Conservation (phyloP, 2,329 filamentous ascomycete species). For the Diatrype stigma region DNA sequence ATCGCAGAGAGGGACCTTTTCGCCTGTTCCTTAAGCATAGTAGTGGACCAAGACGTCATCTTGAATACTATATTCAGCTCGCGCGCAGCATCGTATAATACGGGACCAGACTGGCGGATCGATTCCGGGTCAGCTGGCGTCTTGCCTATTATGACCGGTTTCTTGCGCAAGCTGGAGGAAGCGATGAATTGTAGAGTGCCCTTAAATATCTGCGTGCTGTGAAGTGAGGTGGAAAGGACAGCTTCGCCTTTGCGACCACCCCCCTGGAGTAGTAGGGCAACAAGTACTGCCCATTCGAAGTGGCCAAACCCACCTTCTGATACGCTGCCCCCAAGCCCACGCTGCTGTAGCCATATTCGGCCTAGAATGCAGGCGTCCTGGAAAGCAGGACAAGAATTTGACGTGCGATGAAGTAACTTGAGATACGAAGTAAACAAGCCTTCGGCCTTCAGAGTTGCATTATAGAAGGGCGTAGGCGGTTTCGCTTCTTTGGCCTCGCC, state of each 20-base stretch:
- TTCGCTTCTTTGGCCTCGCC: slow-evolving; percentile 39
- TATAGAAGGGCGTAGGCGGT: slow-evolving; percentile 76
- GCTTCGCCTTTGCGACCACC: slow-evolving; percentile 68
- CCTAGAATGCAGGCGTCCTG: slow-evolving; percentile 82
- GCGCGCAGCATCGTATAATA: slow-evolving; percentile 72
- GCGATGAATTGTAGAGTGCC: slow-evolving; percentile 85
- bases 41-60: slow-evolving; percentile 83
- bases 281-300: slow-evolving; percentile 83
- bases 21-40: slow-evolving; percentile 69
- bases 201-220: slow-evolving; percentile 92
- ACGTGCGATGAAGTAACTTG: slow-evolving; percentile 66
- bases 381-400: slow-evolving; percentile 68
- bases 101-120: slow-evolving; percentile 50
- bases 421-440: slow-evolving; percentile 70
- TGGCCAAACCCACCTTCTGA: slow-evolving; percentile 81
- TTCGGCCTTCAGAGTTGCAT: slow-evolving; percentile 78
- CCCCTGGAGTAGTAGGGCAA: slow-evolving; percentile 76
- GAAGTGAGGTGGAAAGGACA: slow-evolving; percentile 74
- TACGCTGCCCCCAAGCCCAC: slow-evolving; percentile 70
- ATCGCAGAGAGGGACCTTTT: slow-evolving; percentile 69
- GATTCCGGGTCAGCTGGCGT: slow-evolving; percentile 39
- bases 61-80: slow-evolving; percentile 84
- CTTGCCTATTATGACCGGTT: slow-evolving; percentile 52
- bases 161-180: slow-evolving; percentile 65
- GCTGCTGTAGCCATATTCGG: slow-evolving; percentile 82